A percentile compares a stretch with the other conserved stretches of the same genome.
These are phyloP conservation scores for Neohortaea acidophila DNA, from an alignment of 495 filamentous ascomycete genomes.

Conservation along the genomic window DNA sequence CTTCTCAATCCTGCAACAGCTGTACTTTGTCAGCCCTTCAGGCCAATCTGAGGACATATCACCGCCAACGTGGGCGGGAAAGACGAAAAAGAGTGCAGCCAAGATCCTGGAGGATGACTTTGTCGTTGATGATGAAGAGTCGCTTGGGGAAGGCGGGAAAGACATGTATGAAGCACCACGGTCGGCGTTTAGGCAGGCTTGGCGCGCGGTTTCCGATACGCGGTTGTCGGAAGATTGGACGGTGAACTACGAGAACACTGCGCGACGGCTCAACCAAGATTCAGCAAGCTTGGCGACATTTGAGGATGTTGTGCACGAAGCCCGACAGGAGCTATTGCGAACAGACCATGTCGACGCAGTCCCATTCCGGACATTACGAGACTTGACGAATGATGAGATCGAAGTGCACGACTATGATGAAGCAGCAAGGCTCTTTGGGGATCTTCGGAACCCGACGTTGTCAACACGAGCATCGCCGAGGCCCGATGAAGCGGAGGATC, in stretches of 20 bases:
- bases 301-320: constrained; percentile 9
- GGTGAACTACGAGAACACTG: not conserved
- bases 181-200: not conserved
- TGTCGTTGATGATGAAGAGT: constrained; percentile 16
- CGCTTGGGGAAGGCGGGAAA: not conserved
- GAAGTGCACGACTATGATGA: not conserved
- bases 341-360: not conserved
- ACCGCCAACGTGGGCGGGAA: constrained; percentile 2
- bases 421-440: too few species aligned
- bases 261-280: not conserved
- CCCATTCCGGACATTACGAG: constrained; percentile 1
- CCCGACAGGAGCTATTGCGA: not conserved
- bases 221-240: not conserved
- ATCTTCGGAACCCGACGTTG: too few species aligned
- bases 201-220: not conserved
- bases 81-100: not conserved
- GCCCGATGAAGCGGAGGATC: too few species aligned
- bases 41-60: not conserved
- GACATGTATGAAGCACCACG: not conserved
- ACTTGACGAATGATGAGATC: not conserved
- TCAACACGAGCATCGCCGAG: too few species aligned
- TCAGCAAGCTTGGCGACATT: too few species aligned
- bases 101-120: constrained; percentile 14
- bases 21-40: constrained; percentile 4
- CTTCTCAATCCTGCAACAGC: constrained; percentile 3